Base-by-base conservation (phyloP, 305 asterid genomes). In the Coffea humblotiana region DNA sequence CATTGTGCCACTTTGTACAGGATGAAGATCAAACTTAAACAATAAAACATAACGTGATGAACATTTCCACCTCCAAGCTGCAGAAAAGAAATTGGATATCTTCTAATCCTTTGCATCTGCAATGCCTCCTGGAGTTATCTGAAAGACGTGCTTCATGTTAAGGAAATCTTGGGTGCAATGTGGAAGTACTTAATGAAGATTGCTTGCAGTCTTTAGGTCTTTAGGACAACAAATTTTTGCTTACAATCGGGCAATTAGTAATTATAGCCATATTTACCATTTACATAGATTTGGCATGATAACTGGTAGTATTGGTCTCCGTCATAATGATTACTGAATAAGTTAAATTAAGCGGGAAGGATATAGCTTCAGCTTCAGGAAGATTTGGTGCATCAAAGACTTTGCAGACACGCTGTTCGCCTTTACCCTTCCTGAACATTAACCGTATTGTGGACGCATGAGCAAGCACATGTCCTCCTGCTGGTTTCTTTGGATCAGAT, bases 381-480 rank as follows among this genome's bases (percentile, higher is more conserved):
- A 93, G 99, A 89, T 95, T 95, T 16, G 99, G 99, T 70, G 99
- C 98, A 79, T 95, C 99, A 40, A 89, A 93, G 83, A 93, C 97
- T 88, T 93, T 95, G 94, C 98, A 95, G 82, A 95, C 97, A 18
- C 98, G 97, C 82, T 96, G 99, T 83, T 96, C 99, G 35, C 97
- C 99, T 91, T 94, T 96, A 80, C 99, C 98, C 84, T 96, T 96
- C 94, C 99, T 90, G 92, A 96, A 96, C 99, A 96, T 95, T 48
- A 95, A 90, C 81, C 97, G 81, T 85, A 95, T 87, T 61, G 99
- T 95, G 80, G 97, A 97, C 84, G 99, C 98, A 83, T 95, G 99
- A 80, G 99, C 99, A 81, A 95, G 91, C 74, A 95, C 99, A 81
- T 94, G 99, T 25, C 99, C 99, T 71, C 97, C 99, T 65, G 98